Evolutionary conservation across 306 rosid genomes (phyloP).

Genomic region (Vigna radiata): DNA sequence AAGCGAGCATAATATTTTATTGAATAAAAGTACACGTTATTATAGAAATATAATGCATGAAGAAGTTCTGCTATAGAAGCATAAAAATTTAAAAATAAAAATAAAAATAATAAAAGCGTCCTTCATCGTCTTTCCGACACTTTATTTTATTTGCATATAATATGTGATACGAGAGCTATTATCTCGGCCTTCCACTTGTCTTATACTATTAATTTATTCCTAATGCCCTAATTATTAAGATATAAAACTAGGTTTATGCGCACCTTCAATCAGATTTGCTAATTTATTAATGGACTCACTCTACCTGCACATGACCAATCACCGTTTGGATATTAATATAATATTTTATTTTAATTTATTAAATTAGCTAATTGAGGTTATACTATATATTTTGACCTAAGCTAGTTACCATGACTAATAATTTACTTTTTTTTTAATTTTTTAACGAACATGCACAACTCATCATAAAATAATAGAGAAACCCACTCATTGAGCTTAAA

Average conservation of each 20-base stretch:
- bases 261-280: conserved; percentile 51
- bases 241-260: conserved; percentile 46
- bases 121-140: conserved; percentile 47
- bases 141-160: conserved; percentile 37
- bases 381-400: conserved; percentile 56
- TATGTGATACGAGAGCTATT: conserved; percentile 39
- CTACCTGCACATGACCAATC: conserved; percentile 60
- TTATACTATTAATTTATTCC: conserved; percentile 31
- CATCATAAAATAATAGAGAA: conserved; percentile 50
- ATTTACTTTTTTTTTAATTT: background rate
- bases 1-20: conserved; percentile 43
- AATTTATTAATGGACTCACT: conserved; percentile 50
- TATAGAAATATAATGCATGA: conserved; percentile 38
- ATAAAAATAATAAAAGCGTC: conserved; percentile 38
- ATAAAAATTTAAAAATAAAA: conserved; percentile 41
- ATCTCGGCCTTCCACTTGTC: conserved; percentile 53
- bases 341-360: conserved; percentile 17
- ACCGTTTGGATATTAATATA: conserved; percentile 39
- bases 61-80: conserved; percentile 24
- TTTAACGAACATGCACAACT: conserved; percentile 47
- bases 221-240: conserved; percentile 46
- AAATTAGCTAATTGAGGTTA: conserved; percentile 43
- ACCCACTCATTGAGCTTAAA: conserved; percentile 52
- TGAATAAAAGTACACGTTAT: conserved; percentile 46
- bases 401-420: conserved; percentile 41